Evolutionary conservation across 805 yeast genomes (phyloP), one percentile per base, ranked within the genome.

Genomic region (Candida maltosa): DNA sequence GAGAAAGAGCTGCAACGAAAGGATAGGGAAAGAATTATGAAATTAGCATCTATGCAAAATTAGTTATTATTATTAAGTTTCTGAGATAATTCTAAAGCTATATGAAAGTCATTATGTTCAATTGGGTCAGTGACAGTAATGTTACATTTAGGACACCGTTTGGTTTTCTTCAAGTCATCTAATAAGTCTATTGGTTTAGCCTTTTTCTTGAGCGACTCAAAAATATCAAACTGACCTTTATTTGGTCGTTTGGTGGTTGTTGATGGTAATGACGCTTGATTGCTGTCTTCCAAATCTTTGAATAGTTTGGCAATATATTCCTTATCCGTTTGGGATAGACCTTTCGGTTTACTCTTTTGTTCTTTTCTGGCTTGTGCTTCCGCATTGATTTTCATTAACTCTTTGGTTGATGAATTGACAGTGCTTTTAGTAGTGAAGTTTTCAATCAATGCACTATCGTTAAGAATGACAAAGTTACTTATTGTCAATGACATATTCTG

Each of bases 21-120:
- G 26, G 83, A 82, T 53, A 70, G 76, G 35, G 76, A 76, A 41
- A 64, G 69, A 46, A 73, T 83, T 38, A 76, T 78, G 54, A 66
- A 68, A 26, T 67, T 77, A 38, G 83, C 81, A 16, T 48, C 73
- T 26, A 63, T 65, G 65, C 65, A 60, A 17, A 21, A 26, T 7
- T 40, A 30, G 16, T 14, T 19, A 31, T 16, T 31, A 8, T 38
- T 33, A 45, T 73, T 72, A 20, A 71, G 38, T 28, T 54, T 60
- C 35, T 65, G 63, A 1, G 78, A 73, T 5, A 78, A 53, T 15
- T 70, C 71, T 31, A 68, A 37, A 0, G 83, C 83, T 28, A 64
- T 49, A 44, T 78, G 83, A 41, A 54, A 76, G 49, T 78, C 84
- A 28, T 58, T 57, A 48, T 78, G 84, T 40, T 78, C 83, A 12